These are phyloP conservation scores for Stagonosporopsis tanaceti DNA, from an alignment of 2,329 filamentous ascomycete species.

Conservation along the genomic window DNA sequence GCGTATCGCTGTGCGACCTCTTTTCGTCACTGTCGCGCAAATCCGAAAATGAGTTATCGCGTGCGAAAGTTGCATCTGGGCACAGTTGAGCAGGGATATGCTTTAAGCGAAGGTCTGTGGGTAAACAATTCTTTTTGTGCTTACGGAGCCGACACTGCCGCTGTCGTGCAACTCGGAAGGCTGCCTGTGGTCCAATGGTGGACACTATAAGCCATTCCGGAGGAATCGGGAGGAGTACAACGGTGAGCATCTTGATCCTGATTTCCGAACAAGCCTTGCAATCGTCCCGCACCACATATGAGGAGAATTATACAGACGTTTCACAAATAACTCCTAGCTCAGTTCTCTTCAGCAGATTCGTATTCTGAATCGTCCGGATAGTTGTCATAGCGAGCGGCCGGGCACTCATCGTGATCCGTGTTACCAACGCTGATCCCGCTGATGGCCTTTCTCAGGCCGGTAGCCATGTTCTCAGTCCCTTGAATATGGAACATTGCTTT, in stretches of 20 bases:
- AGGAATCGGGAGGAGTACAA: neutral
- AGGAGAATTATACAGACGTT: neutral
- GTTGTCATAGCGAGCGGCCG: neutral
- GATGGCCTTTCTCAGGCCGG: neutral
- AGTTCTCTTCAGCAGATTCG: neutral
- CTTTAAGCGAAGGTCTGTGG: conserved; percentile 8
- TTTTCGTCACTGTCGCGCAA: conserved; percentile 9
- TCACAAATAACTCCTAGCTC: neutral
- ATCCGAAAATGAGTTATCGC: conserved; percentile 17
- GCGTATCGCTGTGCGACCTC: conserved; percentile 9
- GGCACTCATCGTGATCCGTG: neutral
- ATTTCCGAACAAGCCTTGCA: neutral
- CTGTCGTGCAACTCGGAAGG: conserved; percentile 2
- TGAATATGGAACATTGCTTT: neutral
- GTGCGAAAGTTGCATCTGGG: neutral
- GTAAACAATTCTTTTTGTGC: conserved; percentile 10
- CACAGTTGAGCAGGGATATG: neutral
- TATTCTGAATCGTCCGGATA: neutral
- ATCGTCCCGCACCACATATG: neutral
- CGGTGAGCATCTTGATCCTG: neutral
- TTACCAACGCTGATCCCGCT: neutral
- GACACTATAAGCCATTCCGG: neutral
- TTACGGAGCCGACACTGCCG: conserved; percentile 1
- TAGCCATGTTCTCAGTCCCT: neutral
- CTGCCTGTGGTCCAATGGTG: neutral